Conservation (phyloP, 148 eudicot species). For the Silene conica region DNA sequence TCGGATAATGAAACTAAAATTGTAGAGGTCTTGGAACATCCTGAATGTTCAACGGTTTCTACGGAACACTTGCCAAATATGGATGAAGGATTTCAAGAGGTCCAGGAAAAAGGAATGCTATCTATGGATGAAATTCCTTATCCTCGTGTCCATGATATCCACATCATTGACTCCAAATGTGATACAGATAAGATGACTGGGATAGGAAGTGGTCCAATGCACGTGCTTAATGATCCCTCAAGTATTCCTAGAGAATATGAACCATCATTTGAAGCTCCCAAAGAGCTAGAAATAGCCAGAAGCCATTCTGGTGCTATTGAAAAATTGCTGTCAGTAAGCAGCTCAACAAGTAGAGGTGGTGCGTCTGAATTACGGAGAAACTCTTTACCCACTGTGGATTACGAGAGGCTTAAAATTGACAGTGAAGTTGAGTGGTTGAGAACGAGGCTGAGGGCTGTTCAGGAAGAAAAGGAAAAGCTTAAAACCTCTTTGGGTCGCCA, state of each 20-base stretch:
- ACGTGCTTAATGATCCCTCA: too few species aligned
- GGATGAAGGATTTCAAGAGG: conserved; percentile 26
- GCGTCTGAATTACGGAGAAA: conserved; percentile 37
- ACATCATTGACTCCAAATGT: conserved; percentile 45
- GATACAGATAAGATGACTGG: conserved; percentile 17
- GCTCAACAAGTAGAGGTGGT: conserved; percentile 25
- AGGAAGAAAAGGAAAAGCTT: conserved; percentile 69
- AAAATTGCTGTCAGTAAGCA: conserved; percentile 39
- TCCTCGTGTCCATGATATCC: conserved; percentile 59
- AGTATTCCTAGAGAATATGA: too few species aligned
- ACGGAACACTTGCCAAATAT: conserved; percentile 12
- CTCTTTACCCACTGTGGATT: conserved; percentile 56
- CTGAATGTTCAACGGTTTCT: conserved; percentile 16
- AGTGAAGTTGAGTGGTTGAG: conserved; percentile 64
- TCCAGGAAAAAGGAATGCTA: conserved; percentile 46
- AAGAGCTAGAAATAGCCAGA: too few species aligned
- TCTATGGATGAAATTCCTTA: conserved; percentile 21
- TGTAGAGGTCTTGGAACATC: conserved; percentile 22
- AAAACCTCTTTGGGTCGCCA: conserved; percentile 43
- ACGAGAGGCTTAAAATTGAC: conserved; percentile 66
- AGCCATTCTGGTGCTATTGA: too few species aligned
- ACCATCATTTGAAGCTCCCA: too few species aligned
- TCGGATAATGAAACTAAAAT: conserved; percentile 23
- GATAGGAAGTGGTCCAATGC: conserved; percentile 12
- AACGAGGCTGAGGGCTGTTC: conserved; percentile 66